Conservation (phyloP, 805 yeast species). For the Trichomonascus vanleenenianus region DNA sequence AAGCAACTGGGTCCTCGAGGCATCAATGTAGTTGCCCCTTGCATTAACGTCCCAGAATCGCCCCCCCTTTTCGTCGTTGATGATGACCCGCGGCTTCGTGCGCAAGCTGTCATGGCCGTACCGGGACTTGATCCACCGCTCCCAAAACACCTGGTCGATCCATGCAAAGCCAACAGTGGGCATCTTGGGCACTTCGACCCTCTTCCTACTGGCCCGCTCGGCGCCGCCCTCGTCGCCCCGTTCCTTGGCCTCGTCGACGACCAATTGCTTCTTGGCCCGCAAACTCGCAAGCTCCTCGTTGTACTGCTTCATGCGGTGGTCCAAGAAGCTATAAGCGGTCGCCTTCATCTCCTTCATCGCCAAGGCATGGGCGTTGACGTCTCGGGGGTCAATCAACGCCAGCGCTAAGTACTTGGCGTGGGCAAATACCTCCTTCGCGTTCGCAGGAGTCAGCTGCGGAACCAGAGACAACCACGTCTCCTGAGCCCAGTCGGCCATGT, state of each 20-base stretch:
- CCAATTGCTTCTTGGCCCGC: constrained; percentile 25
- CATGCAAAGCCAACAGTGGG: constrained; percentile 29
- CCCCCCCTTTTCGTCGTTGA: constrained; percentile 23
- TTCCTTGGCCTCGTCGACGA: constrained; percentile 28
- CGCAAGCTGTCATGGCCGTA: constrained; percentile 22
- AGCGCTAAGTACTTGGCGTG: constrained; percentile 25
- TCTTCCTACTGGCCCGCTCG: constrained; percentile 23
- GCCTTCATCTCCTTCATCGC: constrained; percentile 25
- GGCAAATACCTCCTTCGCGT: constrained; percentile 25
- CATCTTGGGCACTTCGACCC: constrained; percentile 16
- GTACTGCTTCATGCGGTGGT: constrained; percentile 17
- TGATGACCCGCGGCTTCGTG: constrained; percentile 21
- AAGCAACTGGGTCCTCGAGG: constrained; percentile 18
- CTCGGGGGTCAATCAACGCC: constrained; percentile 26
- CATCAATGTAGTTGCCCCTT: constrained; percentile 18
- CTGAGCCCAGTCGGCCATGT: constrained; percentile 25
- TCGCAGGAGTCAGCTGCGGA: constrained; percentile 32
- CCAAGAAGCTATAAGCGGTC: constrained; percentile 24
- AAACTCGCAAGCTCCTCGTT: constrained; percentile 21
- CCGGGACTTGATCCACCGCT: constrained; percentile 26
- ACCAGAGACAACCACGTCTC: constrained; percentile 29
- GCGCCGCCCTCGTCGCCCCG: constrained; percentile 26
- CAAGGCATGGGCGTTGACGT: constrained; percentile 16
- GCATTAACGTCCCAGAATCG: constrained; percentile 25
- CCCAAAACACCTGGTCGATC: constrained; percentile 30